Percentiles rank a stretch among this genome's conserved stretches.
Evolutionary conservation across 164 flowering plant genomes (phyloP).

Genomic region (Umbellularia californica): DNA sequence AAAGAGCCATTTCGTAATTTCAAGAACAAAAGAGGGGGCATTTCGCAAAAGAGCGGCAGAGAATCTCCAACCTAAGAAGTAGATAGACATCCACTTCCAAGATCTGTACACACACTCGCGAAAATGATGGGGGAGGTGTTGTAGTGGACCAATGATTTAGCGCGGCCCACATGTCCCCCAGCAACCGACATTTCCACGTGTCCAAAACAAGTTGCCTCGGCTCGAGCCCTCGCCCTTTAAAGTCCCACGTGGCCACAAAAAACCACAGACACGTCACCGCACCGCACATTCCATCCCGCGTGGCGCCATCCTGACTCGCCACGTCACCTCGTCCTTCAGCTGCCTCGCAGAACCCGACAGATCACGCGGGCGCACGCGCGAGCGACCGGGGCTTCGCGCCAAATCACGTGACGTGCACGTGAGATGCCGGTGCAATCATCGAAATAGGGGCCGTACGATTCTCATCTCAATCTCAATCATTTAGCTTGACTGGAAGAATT

Average conservation of each 20-base stretch:
- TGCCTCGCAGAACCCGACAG: conserved; percentile 10
- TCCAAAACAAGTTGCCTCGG: background rate
- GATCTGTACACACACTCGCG: background rate
- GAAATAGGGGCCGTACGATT: conserved; percentile 4
- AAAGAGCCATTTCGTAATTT: background rate
- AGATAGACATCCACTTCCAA: background rate
- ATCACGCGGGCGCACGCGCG: conserved; percentile 12
- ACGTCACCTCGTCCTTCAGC: background rate
- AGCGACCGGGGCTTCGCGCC: conserved; percentile 4
- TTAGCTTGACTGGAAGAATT: background rate
- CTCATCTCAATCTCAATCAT: conserved; percentile 12
- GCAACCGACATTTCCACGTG: background rate
- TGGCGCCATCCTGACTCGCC: background rate
- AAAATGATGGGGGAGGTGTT: conserved; percentile 5
- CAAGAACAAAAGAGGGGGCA: background rate
- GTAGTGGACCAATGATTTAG: conserved; percentile 13
- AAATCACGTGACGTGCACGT: conserved; percentile 14
- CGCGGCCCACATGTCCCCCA: conserved; percentile 9
- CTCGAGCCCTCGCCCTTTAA: no score
- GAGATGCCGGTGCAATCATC: conserved; percentile 15
- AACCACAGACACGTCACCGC: no score
- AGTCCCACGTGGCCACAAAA: no score
- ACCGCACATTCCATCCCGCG: background rate
- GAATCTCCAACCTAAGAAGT: background rate
- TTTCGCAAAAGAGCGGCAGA: background rate